Conservation (phyloP, 208 protist species). For the Acanthamoeba polyphaga region DNA sequence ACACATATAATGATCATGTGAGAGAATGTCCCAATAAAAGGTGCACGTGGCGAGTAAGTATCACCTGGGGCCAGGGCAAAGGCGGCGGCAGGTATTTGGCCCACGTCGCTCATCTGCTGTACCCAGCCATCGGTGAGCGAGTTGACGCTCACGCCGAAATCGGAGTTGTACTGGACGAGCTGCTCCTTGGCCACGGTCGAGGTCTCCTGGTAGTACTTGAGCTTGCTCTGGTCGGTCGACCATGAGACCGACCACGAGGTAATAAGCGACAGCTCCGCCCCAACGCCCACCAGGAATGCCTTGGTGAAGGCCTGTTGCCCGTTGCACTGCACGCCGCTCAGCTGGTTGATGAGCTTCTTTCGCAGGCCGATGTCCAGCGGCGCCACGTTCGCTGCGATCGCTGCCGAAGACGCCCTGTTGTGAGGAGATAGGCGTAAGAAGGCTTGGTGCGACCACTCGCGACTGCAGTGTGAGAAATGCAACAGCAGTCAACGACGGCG, state of each 20-base stretch:
- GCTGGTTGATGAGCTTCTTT: background rate
- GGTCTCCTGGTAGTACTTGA: background rate
- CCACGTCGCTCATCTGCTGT: background rate
- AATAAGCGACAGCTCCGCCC: background rate
- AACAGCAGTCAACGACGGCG: no score
- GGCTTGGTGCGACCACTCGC: no score
- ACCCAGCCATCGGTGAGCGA: background rate
- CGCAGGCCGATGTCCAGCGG: background rate
- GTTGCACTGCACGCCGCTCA: background rate
- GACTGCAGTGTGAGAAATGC: no score
- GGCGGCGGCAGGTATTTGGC: background rate
- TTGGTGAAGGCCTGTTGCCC: background rate
- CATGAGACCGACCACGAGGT: background rate
- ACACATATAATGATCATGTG: no score
- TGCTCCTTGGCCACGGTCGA: background rate
- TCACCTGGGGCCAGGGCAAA: background rate
- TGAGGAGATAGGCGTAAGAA: no score
- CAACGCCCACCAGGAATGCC: background rate
- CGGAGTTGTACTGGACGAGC: background rate
- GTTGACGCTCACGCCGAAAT: background rate
- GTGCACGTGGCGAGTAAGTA: background rate
- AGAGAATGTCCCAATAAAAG: background rate
- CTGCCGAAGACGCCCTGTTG: background rate
- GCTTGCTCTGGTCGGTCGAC: background rate
- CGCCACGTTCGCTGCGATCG: background rate